Percentiles rank a stretch among this genome's conserved stretches.
These are phyloP conservation scores for Gelatoporia subvermispora DNA, from an alignment of 768 basidiomycete genomes.

Conservation along the genomic window DNA sequence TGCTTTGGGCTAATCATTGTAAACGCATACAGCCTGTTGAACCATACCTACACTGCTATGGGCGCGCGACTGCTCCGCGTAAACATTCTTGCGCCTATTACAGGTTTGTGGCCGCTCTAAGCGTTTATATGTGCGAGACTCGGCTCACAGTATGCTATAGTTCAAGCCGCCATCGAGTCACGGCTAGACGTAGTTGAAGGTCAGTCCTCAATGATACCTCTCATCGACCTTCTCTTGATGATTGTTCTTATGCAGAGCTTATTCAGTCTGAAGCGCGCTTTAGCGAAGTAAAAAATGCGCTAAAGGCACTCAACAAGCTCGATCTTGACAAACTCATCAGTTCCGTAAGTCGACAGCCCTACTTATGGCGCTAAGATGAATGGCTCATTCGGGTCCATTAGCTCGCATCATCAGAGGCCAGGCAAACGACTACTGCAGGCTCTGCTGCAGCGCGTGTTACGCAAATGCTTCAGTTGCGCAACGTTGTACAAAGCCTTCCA, in stretches of 20 bases:
- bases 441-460: slow-evolving; percentile 63
- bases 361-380: neutral
- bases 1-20: neutral
- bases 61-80: slow-evolving; percentile 73
- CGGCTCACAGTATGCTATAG: slow-evolving; percentile 26
- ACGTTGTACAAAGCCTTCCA: slow-evolving; percentile 63
- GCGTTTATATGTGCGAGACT: neutral
- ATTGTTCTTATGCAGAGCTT: slow-evolving; percentile 47
- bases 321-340: slow-evolving; percentile 88
- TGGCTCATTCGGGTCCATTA: slow-evolving; percentile 23
- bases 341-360: slow-evolving; percentile 37
- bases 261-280: slow-evolving; percentile 73
- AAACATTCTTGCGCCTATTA: slow-evolving; percentile 79
- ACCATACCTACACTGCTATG: slow-evolving; percentile 89
- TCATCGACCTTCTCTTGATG: neutral
- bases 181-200: slow-evolving; percentile 88
- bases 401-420: slow-evolving; percentile 64
- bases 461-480: slow-evolving; percentile 78
- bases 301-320: slow-evolving; percentile 69
- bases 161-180: slow-evolving; percentile 63
- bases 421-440: slow-evolving; percentile 49
- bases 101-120: slow-evolving; percentile 36
- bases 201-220: slow-evolving; percentile 9
- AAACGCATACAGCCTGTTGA: slow-evolving; percentile 46
- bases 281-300: slow-evolving; percentile 58